Percentiles rank a stretch among this genome's conserved stretches.
phyloP scores from a whole-genome alignment of 257 asterid species.

The Linderniella brevidens region DNA sequence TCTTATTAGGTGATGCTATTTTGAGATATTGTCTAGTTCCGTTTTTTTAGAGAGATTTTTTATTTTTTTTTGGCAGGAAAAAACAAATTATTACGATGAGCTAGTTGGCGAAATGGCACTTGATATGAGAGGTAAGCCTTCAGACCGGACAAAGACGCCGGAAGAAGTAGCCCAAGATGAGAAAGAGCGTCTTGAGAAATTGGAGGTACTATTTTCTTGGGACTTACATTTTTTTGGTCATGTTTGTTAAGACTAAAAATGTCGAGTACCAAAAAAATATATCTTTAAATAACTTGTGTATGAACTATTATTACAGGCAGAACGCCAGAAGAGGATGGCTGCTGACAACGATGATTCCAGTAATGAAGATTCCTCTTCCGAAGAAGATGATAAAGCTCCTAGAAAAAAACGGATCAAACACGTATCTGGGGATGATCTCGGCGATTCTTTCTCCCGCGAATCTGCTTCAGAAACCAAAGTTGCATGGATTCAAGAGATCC shows the following conservation, averaged over 20 bases:
- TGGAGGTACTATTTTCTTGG: conserved; percentile 49
- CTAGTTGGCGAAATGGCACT: conserved; percentile 61
- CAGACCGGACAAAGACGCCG: conserved; percentile 76
- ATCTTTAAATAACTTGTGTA: conserved; percentile 9
- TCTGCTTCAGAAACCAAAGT: conserved; percentile 25
- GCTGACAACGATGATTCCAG: conserved; percentile 52
- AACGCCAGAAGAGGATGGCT: conserved; percentile 75
- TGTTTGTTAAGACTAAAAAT: conserved; percentile 1
- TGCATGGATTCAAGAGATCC: conserved; percentile 48
- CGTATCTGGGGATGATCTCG: conserved; percentile 92
- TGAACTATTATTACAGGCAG: conserved; percentile 38
- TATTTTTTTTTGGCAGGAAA: conserved; percentile 36
- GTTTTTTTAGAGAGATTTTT: neutral
- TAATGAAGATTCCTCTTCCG: conserved; percentile 42
- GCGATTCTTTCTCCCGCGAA: conserved; percentile 53
- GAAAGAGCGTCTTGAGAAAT: conserved; percentile 70
- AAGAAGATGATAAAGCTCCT: conserved; percentile 28
- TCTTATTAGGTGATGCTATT: no score
- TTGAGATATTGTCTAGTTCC: neutral
- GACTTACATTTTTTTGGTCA: neutral
- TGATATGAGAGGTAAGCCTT: conserved; percentile 86
- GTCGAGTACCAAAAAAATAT: conserved; percentile 4
- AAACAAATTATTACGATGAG: conserved; percentile 61
- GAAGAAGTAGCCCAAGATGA: conserved; percentile 96
- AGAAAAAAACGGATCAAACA: conserved; percentile 20